Conservation (phyloP, 371 early-diverging fungal species). For the Sporodiniella umbellata region DNA sequence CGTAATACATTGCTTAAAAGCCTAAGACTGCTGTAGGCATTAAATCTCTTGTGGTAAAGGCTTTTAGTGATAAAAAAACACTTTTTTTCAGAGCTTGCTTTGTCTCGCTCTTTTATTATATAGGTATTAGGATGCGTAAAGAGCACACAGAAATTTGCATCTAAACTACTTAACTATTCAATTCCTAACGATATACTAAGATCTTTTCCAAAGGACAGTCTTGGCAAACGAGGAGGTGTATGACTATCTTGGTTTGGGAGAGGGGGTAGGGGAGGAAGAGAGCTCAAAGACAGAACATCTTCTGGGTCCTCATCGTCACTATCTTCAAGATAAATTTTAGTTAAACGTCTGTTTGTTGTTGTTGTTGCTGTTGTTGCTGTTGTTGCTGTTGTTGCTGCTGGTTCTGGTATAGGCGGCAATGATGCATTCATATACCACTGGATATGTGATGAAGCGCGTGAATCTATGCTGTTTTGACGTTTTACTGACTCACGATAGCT, state of each 20-base stretch:
- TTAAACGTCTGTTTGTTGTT: conserved; percentile 12
- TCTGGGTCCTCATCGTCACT: conserved; percentile 18
- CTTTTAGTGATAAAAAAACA: too few relatives aligned
- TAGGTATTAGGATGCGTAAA: not conserved
- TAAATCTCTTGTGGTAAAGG: too few relatives aligned
- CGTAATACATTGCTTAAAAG: too few relatives aligned
- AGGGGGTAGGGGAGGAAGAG: conserved; percentile 13
- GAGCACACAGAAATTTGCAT: not conserved
- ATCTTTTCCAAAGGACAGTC: conserved; percentile 26
- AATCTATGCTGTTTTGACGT: conserved; percentile 3
- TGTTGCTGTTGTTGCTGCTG: too few relatives aligned
- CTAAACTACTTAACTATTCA: conserved; percentile 1
- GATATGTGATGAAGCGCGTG: conserved; percentile 1
- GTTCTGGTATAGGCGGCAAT: conserved; percentile 29
- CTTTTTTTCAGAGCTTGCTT: too few relatives aligned
- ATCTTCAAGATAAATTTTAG: conserved; percentile 22
- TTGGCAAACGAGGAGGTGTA: conserved; percentile 18
- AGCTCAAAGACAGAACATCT: conserved; percentile 1
- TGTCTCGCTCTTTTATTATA: not conserved
- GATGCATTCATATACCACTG: conserved; percentile 22
- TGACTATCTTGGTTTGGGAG: conserved; percentile 9
- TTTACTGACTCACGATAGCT: not conserved
- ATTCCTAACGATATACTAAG: conserved; percentile 18
- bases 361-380: conserved; percentile 11
- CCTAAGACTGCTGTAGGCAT: too few relatives aligned